Percentiles rank a stretch among this genome's conserved stretches.
Evolutionary conservation across 2,329 filamentous ascomycete genomes (phyloP).

Genomic region (Blastomyces percursus): DNA sequence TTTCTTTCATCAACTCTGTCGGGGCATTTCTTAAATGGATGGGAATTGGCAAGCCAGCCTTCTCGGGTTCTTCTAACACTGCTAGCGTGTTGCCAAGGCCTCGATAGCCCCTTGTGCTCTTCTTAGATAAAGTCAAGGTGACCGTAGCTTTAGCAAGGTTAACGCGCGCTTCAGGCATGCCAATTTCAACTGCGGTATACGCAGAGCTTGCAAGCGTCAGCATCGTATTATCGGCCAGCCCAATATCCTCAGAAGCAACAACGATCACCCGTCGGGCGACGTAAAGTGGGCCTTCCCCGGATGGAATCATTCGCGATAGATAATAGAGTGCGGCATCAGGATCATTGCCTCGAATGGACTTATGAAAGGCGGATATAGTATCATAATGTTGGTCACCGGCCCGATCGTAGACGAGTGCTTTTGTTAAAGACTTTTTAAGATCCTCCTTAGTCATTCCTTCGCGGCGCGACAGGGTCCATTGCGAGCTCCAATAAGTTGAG

Average conservation of each 20-base stretch:
- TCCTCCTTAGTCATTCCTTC: constrained; percentile 58
- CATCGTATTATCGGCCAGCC: constrained; percentile 75
- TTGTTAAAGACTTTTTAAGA: constrained; percentile 74
- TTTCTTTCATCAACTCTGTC: constrained; percentile 81
- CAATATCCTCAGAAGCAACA: constrained; percentile 88
- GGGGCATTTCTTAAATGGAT: constrained; percentile 85
- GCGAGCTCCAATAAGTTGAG: constrained; percentile 87
- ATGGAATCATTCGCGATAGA: constrained; percentile 87
- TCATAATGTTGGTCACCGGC: constrained; percentile 96
- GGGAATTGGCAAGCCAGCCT: constrained; percentile 71
- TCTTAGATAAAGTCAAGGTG: constrained; percentile 67
- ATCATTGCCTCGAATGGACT: constrained; percentile 79
- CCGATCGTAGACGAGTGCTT: constrained; percentile 88
- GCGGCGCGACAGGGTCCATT: constrained; percentile 59
- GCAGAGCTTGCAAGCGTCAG: constrained; percentile 74
- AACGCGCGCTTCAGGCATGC: constrained; percentile 89
- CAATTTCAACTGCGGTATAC: constrained; percentile 80
- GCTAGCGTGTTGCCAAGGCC: constrained; percentile 69
- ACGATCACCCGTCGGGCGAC: constrained; percentile 89
- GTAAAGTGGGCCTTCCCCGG: constrained; percentile 85
- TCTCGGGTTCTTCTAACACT: constrained; percentile 69
- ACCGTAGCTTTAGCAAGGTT: constrained; percentile 80
- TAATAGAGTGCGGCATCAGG: constrained; percentile 88
- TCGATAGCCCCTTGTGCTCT: constrained; percentile 78
- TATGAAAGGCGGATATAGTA: constrained; percentile 94